Conservation (phyloP, 2,329 filamentous ascomycete genomes). For the Fonsecaea pugnacius region DNA sequence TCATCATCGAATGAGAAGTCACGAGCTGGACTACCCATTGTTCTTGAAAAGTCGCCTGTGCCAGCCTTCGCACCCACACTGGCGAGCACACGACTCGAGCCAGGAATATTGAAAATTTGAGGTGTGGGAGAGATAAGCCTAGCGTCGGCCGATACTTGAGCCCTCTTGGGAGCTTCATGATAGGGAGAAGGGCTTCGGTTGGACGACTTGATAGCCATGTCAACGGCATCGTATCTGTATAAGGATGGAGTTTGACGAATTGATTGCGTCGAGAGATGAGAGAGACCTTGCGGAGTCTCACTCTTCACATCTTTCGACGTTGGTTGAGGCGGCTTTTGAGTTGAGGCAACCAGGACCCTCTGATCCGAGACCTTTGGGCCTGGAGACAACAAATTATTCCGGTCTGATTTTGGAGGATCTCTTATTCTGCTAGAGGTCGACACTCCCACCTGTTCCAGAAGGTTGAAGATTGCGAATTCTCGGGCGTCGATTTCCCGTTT, state of each 20-base stretch:
- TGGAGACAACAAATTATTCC: neutral
- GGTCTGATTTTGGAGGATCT: neutral
- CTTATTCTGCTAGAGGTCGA: conserved; percentile 17
- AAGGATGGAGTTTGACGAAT: conserved; percentile 30
- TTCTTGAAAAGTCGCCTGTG: conserved; percentile 42
- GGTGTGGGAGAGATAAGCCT: neutral
- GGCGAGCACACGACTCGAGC: conserved; percentile 15
- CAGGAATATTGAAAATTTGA: neutral
- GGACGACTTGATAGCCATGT: conserved; percentile 1
- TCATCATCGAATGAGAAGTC: conserved; percentile 36
- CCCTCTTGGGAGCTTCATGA: conserved; percentile 1
- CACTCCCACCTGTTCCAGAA: conserved; percentile 30
- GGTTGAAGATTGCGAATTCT: conserved; percentile 22
- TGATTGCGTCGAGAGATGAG: conserved; percentile 27
- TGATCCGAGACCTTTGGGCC: conserved; percentile 10
- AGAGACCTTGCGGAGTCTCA: conserved; percentile 8
- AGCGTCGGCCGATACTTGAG: neutral
- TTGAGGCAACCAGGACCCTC: conserved; percentile 37
- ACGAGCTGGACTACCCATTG: conserved; percentile 48
- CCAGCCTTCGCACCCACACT: conserved; percentile 33
- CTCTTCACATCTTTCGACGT: neutral
- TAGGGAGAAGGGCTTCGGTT: conserved; percentile 7
- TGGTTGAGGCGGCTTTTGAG: conserved; percentile 27
- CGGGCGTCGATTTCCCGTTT: conserved; percentile 30
- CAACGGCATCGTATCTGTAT: conserved; percentile 3